A percentile compares a stretch with the other conserved stretches of the same genome.
These are phyloP conservation scores for Raphanus raphanistrum DNA, from an alignment of 345 rosid species.

Conservation along the genomic window DNA sequence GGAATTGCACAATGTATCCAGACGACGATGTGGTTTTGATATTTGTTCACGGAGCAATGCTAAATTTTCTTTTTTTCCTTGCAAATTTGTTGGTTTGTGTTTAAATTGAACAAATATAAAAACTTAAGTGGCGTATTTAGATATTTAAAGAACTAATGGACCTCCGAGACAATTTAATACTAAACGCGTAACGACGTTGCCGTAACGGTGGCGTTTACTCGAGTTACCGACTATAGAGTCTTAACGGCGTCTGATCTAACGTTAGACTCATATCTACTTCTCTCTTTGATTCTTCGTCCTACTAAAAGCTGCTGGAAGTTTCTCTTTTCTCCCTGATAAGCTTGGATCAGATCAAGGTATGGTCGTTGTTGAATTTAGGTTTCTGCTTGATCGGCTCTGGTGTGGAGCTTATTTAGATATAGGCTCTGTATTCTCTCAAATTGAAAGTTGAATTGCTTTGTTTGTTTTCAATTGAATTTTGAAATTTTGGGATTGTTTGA, in stretches of 20 bases:
- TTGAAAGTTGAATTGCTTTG: conserved; percentile 40
- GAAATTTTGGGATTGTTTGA: conserved; percentile 6
- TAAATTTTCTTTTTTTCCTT: not conserved
- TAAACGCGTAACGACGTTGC: conserved; percentile 25
- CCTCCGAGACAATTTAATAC: not conserved
- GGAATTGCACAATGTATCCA: conserved; percentile 48
- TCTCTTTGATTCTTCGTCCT: not conserved
- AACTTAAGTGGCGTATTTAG: conserved; percentile 2
- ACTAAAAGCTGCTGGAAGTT: not conserved
- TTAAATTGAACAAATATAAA: not conserved
- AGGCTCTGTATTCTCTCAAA: conserved; percentile 47
- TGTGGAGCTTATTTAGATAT: not conserved
- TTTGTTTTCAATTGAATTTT: no score
- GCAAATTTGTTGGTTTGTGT: conserved; percentile 15
- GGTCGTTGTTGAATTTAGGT: not conserved
- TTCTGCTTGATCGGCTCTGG: not conserved
- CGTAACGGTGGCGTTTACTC: conserved; percentile 15
- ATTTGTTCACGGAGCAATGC: conserved; percentile 30
- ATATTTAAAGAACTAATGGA: not conserved
- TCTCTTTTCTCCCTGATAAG: not conserved
- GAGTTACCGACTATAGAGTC: not conserved
- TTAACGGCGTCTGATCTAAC: conserved; percentile 27
- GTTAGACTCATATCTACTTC: not conserved
- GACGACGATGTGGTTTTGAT: conserved; percentile 39
- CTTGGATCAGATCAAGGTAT: conserved; percentile 16